These are phyloP conservation scores for Ensete glaucum DNA, from an alignment of 176 grass and related monocot species.

Conservation along the genomic window DNA sequence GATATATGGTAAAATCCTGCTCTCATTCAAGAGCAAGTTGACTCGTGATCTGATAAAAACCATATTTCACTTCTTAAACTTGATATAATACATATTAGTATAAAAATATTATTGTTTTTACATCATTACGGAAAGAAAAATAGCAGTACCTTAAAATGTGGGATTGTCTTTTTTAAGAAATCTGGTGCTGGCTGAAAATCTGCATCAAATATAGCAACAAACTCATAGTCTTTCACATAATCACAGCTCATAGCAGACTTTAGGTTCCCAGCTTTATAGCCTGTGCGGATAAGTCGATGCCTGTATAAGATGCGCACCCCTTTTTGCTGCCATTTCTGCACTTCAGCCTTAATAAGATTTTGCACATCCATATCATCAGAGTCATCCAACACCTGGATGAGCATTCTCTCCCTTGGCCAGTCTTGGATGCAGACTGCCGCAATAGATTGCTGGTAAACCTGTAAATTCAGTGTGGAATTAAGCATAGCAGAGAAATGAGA, in stretches of 20 bases:
- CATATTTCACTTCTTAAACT: not conserved
- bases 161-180: conserved; percentile 30
- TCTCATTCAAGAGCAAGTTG: too few relatives aligned
- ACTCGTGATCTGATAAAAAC: too few relatives aligned
- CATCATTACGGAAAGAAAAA: too few relatives aligned
- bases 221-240: conserved; percentile 28
- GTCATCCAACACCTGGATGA: conserved; percentile 25
- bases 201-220: conserved; percentile 30
- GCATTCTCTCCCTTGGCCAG: conserved; percentile 33
- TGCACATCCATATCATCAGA: conserved; percentile 29
- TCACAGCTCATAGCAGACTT: conserved; percentile 30
- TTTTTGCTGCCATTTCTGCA: conserved; percentile 30
- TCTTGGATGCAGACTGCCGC: conserved; percentile 27
- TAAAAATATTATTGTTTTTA: not conserved
- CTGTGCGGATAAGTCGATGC: conserved; percentile 25
- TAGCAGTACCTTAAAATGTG: conserved; percentile 25
- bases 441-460: conserved; percentile 31
- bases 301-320: conserved; percentile 20
- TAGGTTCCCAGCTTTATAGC: conserved; percentile 28
- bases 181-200: conserved; percentile 28
- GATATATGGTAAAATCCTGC: too few relatives aligned
- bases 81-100: too few relatives aligned
- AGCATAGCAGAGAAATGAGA: not conserved
- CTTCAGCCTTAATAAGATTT: conserved; percentile 24
- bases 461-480: not conserved